Base-by-base conservation (phyloP, 148 eudicot species). In the Simmondsia chinensis region DNA sequence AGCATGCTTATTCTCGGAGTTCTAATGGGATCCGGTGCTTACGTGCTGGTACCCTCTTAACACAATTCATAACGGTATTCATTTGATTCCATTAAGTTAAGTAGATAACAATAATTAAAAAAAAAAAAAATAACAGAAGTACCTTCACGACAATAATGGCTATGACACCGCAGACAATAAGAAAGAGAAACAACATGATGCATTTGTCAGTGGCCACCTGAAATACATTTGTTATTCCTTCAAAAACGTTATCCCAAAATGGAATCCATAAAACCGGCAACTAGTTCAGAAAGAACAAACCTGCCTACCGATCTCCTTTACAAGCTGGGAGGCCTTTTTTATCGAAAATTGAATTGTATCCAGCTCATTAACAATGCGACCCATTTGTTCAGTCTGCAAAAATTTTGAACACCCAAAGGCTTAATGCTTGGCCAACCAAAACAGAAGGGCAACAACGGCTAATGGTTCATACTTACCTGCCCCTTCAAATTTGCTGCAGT, bases 131-230 rank as follows among this genome's bases (percentile, higher is more conserved):
- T 12, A n/a, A 19, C 39, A 46, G 22, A 15, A 5, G 16, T 74
- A 91, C 99, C 99, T 91, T 91, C 54, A 91, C 99, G 10, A 86
- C 53, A 41, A 91, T 86, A 25, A 91, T 82, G 42, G 99, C 99
- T 49, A 91, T 64, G 33, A 91, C 99, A 46, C 99, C 99, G 35
- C 75, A 70, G 11, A 91, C 99, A 50, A 91, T 73, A 35, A 91
- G 96, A 21, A 91, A 73, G 36, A 91, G 89, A 54, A 91, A 85
- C 45, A 79, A 67, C 99, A 91, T 91, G 64, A 91, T 91, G 68
- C 99, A 85, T 66, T 79, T 85, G 64, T 91, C 99, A 5, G 96
- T 91, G n/a, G 99, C 99, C 59, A 91, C 94, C 99, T 91, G 74
- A 28, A 70, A 51, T 39, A 35, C 30, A 30, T 39, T 34, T 32